A percentile compares a stretch with the other conserved stretches of the same genome.
These are phyloP conservation scores for Diaporthe aspalathi DNA, from an alignment of 2,329 filamentous ascomycete species.

Conservation along the genomic window DNA sequence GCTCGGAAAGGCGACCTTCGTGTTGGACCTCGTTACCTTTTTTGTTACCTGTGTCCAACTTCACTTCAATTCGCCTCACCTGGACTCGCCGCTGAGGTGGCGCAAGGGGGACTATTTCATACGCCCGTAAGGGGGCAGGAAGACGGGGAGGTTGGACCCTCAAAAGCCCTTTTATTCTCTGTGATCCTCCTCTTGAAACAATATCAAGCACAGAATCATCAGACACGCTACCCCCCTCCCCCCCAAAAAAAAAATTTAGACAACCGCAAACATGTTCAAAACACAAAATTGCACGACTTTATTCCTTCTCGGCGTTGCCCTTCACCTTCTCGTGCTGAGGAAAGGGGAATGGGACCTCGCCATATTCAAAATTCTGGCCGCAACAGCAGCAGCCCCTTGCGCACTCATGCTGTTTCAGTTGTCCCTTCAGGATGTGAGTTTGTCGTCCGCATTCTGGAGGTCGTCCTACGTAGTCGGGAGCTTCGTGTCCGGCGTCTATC, in stretches of 20 bases:
- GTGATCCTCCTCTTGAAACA: neutral
- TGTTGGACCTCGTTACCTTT: neutral
- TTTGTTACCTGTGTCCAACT: neutral
- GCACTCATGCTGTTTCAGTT: conserved; percentile 17
- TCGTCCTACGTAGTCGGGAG: conserved; percentile 9
- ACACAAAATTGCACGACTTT: neutral
- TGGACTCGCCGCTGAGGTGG: neutral
- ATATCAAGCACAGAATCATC: neutral
- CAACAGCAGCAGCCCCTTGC: conserved; percentile 21
- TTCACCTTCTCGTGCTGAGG: conserved; percentile 29
- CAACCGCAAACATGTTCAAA: neutral
- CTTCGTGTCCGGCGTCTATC: conserved; percentile 16
- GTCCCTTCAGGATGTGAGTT: neutral
- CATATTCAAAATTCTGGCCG: conserved; percentile 4
- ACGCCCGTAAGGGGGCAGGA: neutral
- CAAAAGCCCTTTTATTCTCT: neutral
- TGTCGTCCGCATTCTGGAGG: conserved; percentile 7
- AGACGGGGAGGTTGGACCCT: neutral
- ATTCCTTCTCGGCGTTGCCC: conserved; percentile 13
- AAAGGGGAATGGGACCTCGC: conserved; percentile 34
- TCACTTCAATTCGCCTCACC: neutral
- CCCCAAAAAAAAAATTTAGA: neutral
- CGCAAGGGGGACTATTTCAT: neutral
- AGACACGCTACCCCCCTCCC: neutral
- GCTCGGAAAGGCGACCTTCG: neutral